phyloP scores from a whole-genome alignment of 768 basidiomycete species.

The Sporobolomyces roseus region DNA sequence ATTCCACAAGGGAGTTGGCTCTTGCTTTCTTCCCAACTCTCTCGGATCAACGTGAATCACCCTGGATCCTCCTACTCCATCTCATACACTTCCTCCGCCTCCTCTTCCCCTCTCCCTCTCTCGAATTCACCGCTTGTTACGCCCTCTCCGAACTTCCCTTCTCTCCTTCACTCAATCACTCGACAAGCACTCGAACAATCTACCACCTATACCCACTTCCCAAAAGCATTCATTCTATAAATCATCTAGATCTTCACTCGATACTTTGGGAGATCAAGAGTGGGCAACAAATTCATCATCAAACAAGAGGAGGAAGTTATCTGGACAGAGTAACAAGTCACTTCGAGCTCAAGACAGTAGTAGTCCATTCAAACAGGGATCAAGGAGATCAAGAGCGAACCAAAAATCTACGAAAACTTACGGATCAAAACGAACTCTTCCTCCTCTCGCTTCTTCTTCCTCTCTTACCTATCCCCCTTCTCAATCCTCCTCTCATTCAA shows the following conservation, averaged over 20 bases:
- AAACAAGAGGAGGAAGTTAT: not conserved
- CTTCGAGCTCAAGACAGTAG: not conserved
- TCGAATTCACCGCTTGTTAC: conserved; percentile 3
- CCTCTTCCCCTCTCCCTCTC: not conserved
- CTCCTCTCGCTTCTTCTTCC: not conserved
- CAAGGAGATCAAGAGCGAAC: not conserved
- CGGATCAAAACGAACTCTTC: not conserved
- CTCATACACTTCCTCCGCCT: not conserved
- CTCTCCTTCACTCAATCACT: conserved; percentile 3
- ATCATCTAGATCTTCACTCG: not conserved
- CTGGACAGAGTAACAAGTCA: not conserved
- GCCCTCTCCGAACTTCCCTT: conserved; percentile 6
- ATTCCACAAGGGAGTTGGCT: too few species aligned
- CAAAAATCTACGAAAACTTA: not conserved
- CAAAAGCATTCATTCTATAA: not conserved
- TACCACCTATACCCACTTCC: not conserved
- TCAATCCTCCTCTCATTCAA: not conserved
- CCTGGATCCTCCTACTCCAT: too few species aligned
- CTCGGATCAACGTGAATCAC: too few species aligned
- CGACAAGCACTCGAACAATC: not conserved
- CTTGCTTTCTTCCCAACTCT: too few species aligned
- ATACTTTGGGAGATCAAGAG: too few species aligned
- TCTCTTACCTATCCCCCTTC: not conserved
- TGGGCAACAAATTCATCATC: not conserved
- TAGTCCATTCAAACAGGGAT: conserved; percentile 1